phyloP scores from a whole-genome alignment of 148 eudicot genomes.

The Vaccinium macrocarpon region DNA sequence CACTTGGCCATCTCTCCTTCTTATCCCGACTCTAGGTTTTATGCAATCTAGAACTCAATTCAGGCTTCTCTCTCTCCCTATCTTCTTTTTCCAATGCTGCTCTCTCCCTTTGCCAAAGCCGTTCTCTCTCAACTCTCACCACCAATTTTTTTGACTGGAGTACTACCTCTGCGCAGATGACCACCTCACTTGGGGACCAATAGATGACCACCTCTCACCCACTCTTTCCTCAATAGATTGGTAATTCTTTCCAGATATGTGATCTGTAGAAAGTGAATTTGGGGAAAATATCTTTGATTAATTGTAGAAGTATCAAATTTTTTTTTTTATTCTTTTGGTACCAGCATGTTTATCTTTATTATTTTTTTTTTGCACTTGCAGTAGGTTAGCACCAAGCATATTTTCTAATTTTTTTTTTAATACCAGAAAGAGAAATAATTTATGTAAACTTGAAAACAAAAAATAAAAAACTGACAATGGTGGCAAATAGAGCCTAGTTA shows the following conservation, averaged over 20 bases:
- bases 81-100: neutral
- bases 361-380: neutral
- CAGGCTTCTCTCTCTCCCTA: neutral
- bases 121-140: neutral
- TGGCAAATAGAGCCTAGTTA: neutral
- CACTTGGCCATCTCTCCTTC: neutral
- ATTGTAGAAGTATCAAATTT: neutral
- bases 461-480: neutral
- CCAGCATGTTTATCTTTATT: neutral
- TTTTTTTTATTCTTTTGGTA: neutral
- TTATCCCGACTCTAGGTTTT: neutral
- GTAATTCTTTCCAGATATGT: neutral
- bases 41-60: neutral
- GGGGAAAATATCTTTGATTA: neutral
- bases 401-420: neutral
- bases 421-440: neutral
- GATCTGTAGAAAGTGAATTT: neutral
- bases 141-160: neutral
- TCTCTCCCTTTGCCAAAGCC: neutral
- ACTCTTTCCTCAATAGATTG: neutral
- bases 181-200: neutral
- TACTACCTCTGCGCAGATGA: neutral
- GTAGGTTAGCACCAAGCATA: neutral
- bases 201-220: neutral
- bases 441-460: neutral